Conservation (phyloP, 2,329 filamentous ascomycete genomes). For the Diaporthe citriasiana region DNA sequence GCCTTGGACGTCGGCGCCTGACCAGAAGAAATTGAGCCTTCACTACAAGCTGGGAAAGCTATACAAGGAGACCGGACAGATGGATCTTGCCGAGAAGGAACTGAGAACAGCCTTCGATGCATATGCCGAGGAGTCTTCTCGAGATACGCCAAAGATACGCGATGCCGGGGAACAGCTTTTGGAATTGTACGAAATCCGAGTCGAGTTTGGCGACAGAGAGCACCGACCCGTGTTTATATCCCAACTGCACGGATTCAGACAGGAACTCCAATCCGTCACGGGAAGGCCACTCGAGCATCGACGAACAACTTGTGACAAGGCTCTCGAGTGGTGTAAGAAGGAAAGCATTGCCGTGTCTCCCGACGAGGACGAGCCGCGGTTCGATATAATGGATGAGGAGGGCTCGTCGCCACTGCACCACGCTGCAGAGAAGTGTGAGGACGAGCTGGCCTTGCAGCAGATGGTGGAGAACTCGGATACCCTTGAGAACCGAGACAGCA, state of each 20-base stretch:
- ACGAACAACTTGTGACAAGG: slow-evolving; percentile 3
- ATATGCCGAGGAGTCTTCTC: neutral
- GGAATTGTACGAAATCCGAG: slow-evolving; percentile 14
- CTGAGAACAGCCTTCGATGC: slow-evolving; percentile 26
- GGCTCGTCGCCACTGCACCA: slow-evolving; percentile 31
- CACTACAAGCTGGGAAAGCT: slow-evolving; percentile 33
- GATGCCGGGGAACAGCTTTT: slow-evolving; percentile 15
- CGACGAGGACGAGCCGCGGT: neutral
- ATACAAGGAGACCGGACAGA: slow-evolving; percentile 30
- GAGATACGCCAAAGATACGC: neutral
- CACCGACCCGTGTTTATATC: slow-evolving; percentile 24
- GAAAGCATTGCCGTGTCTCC: neutral
- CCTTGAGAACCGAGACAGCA: slow-evolving; percentile 1
- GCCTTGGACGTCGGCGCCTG: neutral
- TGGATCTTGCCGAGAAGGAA: slow-evolving; percentile 4
- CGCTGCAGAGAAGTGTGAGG: slow-evolving; percentile 23
- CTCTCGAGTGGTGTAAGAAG: slow-evolving; percentile 27
- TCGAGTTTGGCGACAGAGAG: neutral
- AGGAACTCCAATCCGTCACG: slow-evolving; percentile 15
- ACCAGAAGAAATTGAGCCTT: neutral
- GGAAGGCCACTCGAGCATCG: slow-evolving; percentile 11
- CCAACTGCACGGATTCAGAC: slow-evolving; percentile 14
- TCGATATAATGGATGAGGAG: slow-evolving; percentile 27
- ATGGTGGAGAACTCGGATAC: slow-evolving; percentile 36
- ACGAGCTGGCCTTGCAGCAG: slow-evolving; percentile 27